Evolutionary conservation across 148 eudicot species (phyloP), one percentile per base, ranked within the genome.

Genomic region (Rhododendron simsii): DNA sequence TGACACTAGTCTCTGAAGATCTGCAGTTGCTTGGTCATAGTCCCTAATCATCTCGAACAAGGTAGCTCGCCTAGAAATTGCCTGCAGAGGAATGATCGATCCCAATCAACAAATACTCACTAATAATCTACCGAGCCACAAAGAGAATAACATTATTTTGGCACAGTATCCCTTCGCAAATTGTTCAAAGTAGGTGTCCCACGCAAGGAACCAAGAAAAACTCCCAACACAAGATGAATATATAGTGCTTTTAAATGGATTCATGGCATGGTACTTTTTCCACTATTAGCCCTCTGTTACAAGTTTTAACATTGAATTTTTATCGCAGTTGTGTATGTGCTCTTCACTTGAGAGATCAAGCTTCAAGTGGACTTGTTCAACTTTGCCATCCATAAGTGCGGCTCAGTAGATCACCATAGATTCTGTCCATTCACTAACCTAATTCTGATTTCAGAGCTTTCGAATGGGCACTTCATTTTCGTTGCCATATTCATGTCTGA

Each of bases 31-130:
- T 86, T 95, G 95, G 12, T 93, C 96, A 88, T 93, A 95, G 89
- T 97, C 98, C 90, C 99, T 93, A 82, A 95, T 97, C 98, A 91
- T 92, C 92, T 97, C 98, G 88, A 89, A 97, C 87, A 95, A 89
- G 83, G 93, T 84, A 63, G 98, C 98, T 88, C 99, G 92, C 88
- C 99, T 93, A 65, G 98, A 92, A 85, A 94, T 87, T 74, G 98
- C 98, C 99, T 97, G 89, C 85, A 91, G 73, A n/a, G 48, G 63
- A 35, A 74, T 33, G 35, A 33, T 55, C 30, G 5, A 41, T 67
- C 51, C 57, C 20, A 51, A 80, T 73, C 39, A 83, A 75, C 15
- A 69, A 63, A 69, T 76, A 75, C 41, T 61, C 65, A 45, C 10
- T 23, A 81, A 81, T 12, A 80, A 33, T 23, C 50, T 83, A 45